phyloP scores from a whole-genome alignment of 441 rosid species.

The Gossypium gossypioides region DNA sequence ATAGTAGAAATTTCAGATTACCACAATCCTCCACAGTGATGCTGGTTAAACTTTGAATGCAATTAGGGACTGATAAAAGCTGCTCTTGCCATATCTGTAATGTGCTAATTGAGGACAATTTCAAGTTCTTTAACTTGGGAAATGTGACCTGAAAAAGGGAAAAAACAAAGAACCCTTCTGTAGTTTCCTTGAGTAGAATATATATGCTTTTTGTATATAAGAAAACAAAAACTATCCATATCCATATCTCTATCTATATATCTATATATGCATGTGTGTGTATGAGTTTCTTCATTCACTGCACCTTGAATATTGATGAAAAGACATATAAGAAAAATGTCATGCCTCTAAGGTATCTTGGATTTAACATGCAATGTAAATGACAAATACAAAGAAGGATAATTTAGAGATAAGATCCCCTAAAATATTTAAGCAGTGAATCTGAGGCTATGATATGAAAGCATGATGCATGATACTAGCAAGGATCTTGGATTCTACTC shows the following conservation, averaged over 20 bases:
- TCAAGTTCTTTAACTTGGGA: background rate
- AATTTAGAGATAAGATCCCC: background rate
- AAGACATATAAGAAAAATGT: background rate
- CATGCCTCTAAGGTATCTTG: background rate
- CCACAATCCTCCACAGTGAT: conserved; percentile 8
- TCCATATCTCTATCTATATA: background rate
- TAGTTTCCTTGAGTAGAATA: background rate
- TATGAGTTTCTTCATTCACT: background rate
- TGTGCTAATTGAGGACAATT: background rate
- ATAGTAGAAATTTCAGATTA: conserved; percentile 1
- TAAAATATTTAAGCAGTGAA: background rate
- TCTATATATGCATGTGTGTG: background rate
- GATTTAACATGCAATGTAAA: background rate
- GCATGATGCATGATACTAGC: background rate
- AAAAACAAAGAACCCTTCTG: background rate
- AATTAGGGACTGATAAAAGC: background rate
- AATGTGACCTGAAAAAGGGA: background rate
- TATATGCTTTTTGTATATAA: background rate
- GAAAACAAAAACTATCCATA: background rate
- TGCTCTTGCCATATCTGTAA: conserved; percentile 10
- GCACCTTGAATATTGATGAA: background rate
- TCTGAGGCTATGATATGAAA: background rate
- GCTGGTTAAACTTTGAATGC: conserved; percentile 2
- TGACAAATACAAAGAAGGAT: background rate
- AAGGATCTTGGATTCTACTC: background rate